These are phyloP conservation scores for Arctium minus DNA, from an alignment of 129 eudicot genomes.

Conservation along the genomic window DNA sequence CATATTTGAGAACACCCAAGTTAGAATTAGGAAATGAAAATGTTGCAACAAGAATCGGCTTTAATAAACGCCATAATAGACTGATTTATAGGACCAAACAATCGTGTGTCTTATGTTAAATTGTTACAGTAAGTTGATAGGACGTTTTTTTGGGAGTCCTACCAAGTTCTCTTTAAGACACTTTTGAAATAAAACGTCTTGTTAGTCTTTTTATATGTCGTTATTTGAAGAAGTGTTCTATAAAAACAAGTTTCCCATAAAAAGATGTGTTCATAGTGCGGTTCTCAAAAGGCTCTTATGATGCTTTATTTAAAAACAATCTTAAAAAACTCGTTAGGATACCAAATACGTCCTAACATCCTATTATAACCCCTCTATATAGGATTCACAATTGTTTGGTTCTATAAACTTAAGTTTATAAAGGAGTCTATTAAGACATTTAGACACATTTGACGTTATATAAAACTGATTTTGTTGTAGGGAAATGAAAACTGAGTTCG, in stretches of 20 bases:
- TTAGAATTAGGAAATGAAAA: slow-evolving; percentile 1
- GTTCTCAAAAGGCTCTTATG: neutral
- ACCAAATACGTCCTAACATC: neutral
- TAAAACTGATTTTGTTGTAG: neutral
- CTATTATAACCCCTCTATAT: neutral
- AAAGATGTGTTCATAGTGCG: neutral
- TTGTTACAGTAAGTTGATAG: neutral
- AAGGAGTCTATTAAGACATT: neutral
- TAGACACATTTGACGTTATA: neutral
- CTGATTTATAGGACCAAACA: neutral
- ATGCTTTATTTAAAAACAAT: neutral
- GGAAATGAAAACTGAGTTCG: neutral
- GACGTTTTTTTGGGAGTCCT: neutral
- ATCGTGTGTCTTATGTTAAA: neutral
- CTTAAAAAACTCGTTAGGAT: neutral
- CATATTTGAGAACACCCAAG: neutral
- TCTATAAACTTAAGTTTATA: neutral
- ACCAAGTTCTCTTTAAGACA: neutral
- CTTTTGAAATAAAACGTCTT: neutral
- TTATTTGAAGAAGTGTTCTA: neutral
- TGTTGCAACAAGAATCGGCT: neutral
- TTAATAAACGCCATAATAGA: neutral
- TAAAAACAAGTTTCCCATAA: neutral
- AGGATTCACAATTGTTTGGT: neutral
- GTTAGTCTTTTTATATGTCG: neutral